These are phyloP conservation scores for Apophysomyces elegans DNA, from an alignment of 371 early-diverging fungal genomes.

Conservation along the genomic window DNA sequence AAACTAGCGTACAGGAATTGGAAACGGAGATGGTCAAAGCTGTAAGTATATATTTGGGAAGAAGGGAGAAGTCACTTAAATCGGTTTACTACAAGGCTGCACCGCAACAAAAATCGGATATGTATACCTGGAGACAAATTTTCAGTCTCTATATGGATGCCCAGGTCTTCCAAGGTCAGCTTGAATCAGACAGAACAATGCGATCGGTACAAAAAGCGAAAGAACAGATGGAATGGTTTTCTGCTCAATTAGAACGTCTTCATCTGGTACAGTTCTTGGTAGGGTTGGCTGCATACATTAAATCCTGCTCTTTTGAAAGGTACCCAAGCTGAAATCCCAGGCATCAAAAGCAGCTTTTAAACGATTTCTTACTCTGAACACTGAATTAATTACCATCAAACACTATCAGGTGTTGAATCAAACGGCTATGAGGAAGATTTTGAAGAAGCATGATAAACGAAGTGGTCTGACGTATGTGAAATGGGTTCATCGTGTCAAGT, in stretches of 20 bases:
- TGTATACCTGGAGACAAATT: constrained; percentile 75
- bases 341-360: constrained; percentile 57
- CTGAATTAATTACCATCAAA: constrained; percentile 68
- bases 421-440: constrained; percentile 78
- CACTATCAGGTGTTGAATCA: constrained; percentile 77
- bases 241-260: constrained; percentile 46
- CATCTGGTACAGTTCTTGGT: constrained; percentile 29
- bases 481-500: background rate
- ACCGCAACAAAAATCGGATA: constrained; percentile 66
- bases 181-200: constrained; percentile 43
- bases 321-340: constrained; percentile 30
- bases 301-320: constrained; percentile 15
- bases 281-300: constrained; percentile 2
- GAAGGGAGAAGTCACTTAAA: constrained; percentile 1
- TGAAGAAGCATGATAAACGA: constrained; percentile 87
- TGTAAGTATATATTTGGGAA: constrained; percentile 24
- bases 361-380: constrained; percentile 68
- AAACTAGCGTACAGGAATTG: constrained; percentile 50
- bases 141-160: constrained; percentile 70
- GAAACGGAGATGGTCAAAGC: constrained; percentile 50
- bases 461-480: constrained; percentile 62
- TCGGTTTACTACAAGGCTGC: constrained; percentile 26
- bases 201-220: constrained; percentile 58
- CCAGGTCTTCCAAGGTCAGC: constrained; percentile 60
- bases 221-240: constrained; percentile 65